Evolutionary conservation across 1,139 yeast species (phyloP), one percentile per base, ranked within the genome.

Genomic region (Pichia sp.): DNA sequence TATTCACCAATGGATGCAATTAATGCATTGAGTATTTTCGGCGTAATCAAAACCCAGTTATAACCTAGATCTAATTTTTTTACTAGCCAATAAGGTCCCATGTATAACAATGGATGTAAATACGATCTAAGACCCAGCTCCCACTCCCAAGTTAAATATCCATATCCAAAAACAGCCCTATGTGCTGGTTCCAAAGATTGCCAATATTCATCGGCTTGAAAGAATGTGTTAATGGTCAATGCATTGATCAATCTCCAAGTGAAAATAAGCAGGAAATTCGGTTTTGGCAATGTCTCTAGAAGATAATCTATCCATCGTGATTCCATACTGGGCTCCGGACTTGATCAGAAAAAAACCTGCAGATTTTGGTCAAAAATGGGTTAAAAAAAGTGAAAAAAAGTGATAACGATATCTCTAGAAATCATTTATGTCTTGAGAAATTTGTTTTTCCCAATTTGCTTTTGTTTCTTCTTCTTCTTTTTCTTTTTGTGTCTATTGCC

Each of bases 81-180:
- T 25, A 71, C 60, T 0, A 69, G 18, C 47, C 63, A 58, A 56
- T 74, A 79, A 0, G 72, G 63, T 1, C 64, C 54, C 2, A 81
- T 77, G 65, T 87, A 90, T 1, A 91, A 55, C 48, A 84, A 68
- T 0, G 99, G 98, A 62, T 90, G 95, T 0, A 87, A 69, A 43
- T 88, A 83, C 18, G 96, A 85, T 55, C 99, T 70, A 11, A 95
- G 70, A 2, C 82, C 84, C 49, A 76, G 73, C 38, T 72, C 65
- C 99, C 99, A 95, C 68, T 95, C 99, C 99, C 99, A 95, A 0
- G 99, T 90, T 46, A 83, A 65, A 61, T 83, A 81, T 0, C 99
- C 99, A 57, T 83, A 85, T 1, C 95, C 93, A 66, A 76, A 90
- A 0, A 84, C 84, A 30, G 75, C 70, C 13, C 65, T 57, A 67